Evolutionary conservation across 345 rosid genomes (phyloP).

Genomic region (Camelina laxa): DNA sequence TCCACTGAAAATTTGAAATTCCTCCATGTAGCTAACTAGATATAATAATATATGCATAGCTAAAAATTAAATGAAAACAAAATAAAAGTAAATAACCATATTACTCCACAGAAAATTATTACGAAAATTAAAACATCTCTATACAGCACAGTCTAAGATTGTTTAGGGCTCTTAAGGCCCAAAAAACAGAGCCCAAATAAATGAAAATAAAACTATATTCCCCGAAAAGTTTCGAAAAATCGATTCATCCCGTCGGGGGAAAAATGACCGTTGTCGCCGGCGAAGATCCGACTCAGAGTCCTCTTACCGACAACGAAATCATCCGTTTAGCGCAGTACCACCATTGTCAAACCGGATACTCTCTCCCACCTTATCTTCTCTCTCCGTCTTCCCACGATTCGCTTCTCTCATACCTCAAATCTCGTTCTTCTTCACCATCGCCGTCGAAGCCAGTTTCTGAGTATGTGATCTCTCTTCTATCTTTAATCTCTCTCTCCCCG

Average conservation of each 20-base stretch:
- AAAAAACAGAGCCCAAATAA: background rate
- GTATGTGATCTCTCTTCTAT: slow-evolving; percentile 62
- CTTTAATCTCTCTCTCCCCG: slow-evolving; percentile 65
- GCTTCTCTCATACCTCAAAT: slow-evolving; percentile 57
- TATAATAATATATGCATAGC: too few relatives aligned
- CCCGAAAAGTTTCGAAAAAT: slow-evolving; percentile 14
- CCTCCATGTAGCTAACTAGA: too few relatives aligned
- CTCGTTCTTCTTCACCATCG: slow-evolving; percentile 59
- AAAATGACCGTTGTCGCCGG: slow-evolving; percentile 31
- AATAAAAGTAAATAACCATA: too few relatives aligned
- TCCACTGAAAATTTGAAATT: too few relatives aligned
- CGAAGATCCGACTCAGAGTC: slow-evolving; percentile 36
- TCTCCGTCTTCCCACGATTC: slow-evolving; percentile 54
- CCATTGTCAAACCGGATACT: slow-evolving; percentile 41
- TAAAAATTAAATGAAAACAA: too few relatives aligned
- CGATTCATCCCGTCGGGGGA: slow-evolving; percentile 33
- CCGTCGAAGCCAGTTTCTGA: slow-evolving; percentile 66
- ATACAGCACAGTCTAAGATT: too few relatives aligned
- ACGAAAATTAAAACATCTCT: too few relatives aligned
- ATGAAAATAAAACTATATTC: slow-evolving; percentile 19
- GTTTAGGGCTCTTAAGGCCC: too few relatives aligned
- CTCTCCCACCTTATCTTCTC: slow-evolving; percentile 58
- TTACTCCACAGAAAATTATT: too few relatives aligned
- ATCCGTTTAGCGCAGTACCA: slow-evolving; percentile 58
- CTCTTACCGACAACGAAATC: slow-evolving; percentile 59